Evolutionary conservation across 192 early-diverging fungal genomes (phyloP), one percentile per base, ranked within the genome.

Genomic region (Coemansia sp.): DNA sequence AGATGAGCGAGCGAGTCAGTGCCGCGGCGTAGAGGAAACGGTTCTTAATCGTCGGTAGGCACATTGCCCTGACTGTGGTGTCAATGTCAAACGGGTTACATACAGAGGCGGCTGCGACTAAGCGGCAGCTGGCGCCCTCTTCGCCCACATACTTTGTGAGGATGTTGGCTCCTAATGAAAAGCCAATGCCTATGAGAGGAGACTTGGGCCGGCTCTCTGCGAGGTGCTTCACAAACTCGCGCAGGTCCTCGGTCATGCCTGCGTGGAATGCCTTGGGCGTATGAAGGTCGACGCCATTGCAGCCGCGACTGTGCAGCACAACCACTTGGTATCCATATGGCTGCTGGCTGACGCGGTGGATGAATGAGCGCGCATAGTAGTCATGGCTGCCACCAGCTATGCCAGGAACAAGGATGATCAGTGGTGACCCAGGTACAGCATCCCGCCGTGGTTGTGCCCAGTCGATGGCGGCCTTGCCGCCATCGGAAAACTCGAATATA

Each of bases 151-250:
- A 93, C 85, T 97, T 99, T 69, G 91, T 88, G 63, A 99, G 67
- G 32, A 99, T 92, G 76, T 97, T 99, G 28, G 95, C 88, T 6
- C 97, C 97, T 37, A 99, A 80, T 26, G 92, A 94, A 73, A 95
- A 99, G 6, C 97, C 97, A 58, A 94, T 75, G 16, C 89, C 95
- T 63, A 95, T 77, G 62, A 96, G 61, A 10, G 91, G 88, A 33
- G 91, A 85, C n/a, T 79, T 70, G 0, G 94, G 89, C 53, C 80
- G 66, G 26, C 86, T 70, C 17, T 91, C 57, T 7, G 58, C 50
- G 40, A 84, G 32, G 28, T 78, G 55, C 40, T 55, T 49, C 10
- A 84, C 61, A 60, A 74, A 78, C 68, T 84, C 76, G 49, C 82
- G 76, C 39, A 84, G 33, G 82, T 99, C 97, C 7, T 94, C 90